Evolutionary conservation across 202 grass and related monocot genomes (phyloP).

Genomic region (Miscanthus sacchariflorus): DNA sequence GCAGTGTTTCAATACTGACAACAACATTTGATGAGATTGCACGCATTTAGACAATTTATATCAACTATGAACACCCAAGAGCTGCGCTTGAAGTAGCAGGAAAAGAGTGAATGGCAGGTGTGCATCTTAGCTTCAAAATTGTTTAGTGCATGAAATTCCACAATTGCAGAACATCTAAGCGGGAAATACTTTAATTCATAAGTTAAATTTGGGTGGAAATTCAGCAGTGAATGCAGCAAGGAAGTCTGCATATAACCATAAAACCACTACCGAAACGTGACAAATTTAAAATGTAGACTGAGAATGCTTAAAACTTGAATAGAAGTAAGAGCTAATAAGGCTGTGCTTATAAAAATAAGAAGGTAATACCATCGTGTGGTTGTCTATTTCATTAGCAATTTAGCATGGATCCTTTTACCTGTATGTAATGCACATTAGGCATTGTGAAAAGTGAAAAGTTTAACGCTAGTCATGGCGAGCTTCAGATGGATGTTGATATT

Average conservation of each 20-base stretch:
- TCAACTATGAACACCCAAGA: background rate
- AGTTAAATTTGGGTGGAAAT: background rate
- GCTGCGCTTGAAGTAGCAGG: background rate
- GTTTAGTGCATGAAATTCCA: background rate
- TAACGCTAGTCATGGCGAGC: background rate
- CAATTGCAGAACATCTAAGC: background rate
- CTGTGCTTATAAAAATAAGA: background rate
- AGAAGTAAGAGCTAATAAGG: background rate
- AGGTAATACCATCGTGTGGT: background rate
- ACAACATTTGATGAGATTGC: background rate
- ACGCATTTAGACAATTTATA: background rate
- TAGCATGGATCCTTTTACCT: background rate
- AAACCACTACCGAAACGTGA: background rate
- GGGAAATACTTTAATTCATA: background rate
- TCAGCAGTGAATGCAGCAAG: constrained; percentile 1
- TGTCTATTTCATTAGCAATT: background rate
- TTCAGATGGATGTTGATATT: background rate
- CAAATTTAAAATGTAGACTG: background rate
- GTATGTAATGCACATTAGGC: background rate
- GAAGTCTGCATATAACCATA: background rate
- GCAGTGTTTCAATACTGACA: constrained; percentile 18
- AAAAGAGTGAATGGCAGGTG: background rate
- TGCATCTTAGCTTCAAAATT: background rate
- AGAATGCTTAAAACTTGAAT: constrained; percentile 21
- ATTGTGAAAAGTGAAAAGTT: background rate